Evolutionary conservation across 2,329 filamentous ascomycete genomes (phyloP).

Genomic region (Escovopsis sp.): DNA sequence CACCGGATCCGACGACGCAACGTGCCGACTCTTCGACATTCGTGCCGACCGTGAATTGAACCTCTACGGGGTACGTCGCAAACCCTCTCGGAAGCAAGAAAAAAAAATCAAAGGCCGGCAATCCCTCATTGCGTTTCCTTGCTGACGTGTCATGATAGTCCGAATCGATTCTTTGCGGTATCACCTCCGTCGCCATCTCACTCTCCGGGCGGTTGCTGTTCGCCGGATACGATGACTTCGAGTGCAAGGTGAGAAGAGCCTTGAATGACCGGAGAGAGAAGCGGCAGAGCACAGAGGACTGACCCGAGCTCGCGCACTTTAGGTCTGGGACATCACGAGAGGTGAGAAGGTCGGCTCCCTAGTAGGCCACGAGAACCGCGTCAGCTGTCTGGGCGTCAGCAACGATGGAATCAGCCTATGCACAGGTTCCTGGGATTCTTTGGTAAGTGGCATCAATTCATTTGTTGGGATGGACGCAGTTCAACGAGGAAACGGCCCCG

Average conservation of each 20-base stretch:
- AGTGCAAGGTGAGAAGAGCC: constrained; percentile 73
- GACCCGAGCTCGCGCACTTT: constrained; percentile 6
- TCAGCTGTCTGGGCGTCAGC: constrained; percentile 96
- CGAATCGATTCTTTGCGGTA: constrained; percentile 92
- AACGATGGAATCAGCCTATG: constrained; percentile 98
- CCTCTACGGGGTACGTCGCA: constrained; percentile 46
- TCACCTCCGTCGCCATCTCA: constrained; percentile 95
- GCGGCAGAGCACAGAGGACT: neutral
- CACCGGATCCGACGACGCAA: constrained; percentile 93
- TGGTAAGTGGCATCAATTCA: constrained; percentile 47
- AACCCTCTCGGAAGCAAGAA: neutral
- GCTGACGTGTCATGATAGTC: constrained; percentile 42
- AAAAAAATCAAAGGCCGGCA: too few relatives aligned
- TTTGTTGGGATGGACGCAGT: neutral
- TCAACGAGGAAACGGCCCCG: neutral
- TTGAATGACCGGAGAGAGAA: too few relatives aligned
- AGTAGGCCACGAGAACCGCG: constrained; percentile 94
- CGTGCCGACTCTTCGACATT: constrained; percentile 94
- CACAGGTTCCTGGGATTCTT: constrained; percentile 98
- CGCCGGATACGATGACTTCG: constrained; percentile 96
- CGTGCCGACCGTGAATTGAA: constrained; percentile 74
- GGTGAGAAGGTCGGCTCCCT: constrained; percentile 95
- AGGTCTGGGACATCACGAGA: constrained; percentile 97
- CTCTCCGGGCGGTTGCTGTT: constrained; percentile 91
- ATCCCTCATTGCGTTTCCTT: neutral